Base-by-base conservation (phyloP, 2,329 filamentous ascomycete genomes). In the Hypoxylon sp. region DNA sequence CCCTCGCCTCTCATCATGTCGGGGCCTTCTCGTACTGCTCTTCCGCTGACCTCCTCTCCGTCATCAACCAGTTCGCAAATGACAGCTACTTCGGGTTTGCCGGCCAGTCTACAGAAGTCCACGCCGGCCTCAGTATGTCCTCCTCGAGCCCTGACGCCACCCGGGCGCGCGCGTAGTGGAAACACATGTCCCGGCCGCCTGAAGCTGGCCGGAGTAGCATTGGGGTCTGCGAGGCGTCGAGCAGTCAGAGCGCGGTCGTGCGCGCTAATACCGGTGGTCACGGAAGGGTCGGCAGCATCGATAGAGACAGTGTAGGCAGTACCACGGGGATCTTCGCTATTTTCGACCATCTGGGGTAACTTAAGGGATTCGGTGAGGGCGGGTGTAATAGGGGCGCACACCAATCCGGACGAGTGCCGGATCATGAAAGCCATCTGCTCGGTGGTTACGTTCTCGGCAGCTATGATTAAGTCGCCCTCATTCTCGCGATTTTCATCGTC, bases 381-480 rank as follows among this genome's bases (percentile, higher is more conserved):
- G 54, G 91, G 86, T 55, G 89, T 85, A 68, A 98, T 86, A 14
- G 96, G 95, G 0, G 92, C 92, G 88, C 96, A 98, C 83, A 99
- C 91, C 78, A 95, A 90, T 78, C 96, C 96, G 3, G 93, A 94
- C 42, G 92, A 92, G 85, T 97, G 90, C 76, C 94, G 93, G 80
- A 99, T 89, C 87, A 99, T 91, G 85, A 98, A 99, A 76, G 94
- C 93, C 90, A 97, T 97, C 83, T 98, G 95, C 72, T 92, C 88
- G 24, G 94, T 87, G 8, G 95, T 97, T 71, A 98, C 84, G 76
- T 92, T 87, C 73, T 94, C 85, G 70, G 94, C 95, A 73, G 96
- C 93, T 78, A 98, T 97, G 81, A 98, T 98, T 53, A 99, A 89
- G 83, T 99, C 96, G 81, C 94, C 96, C 87, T 99, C 96, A 81